These are phyloP conservation scores for Saksenaea vasiformis DNA, from an alignment of 371 early-diverging fungal genomes.

Conservation along the genomic window DNA sequence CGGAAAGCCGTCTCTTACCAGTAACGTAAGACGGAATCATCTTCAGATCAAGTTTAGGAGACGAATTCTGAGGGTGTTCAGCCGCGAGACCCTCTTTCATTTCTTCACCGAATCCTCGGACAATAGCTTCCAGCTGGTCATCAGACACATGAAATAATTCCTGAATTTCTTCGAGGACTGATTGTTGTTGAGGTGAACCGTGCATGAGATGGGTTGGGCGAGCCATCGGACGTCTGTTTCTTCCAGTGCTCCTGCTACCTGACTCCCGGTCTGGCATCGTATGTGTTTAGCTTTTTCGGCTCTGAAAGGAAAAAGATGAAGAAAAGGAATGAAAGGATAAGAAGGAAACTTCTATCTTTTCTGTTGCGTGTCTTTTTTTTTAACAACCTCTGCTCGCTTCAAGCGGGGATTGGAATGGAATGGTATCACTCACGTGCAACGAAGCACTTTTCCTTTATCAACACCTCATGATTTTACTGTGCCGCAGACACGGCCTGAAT, in stretches of 20 bases:
- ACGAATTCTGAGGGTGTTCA: not conserved
- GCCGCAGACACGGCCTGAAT: no score
- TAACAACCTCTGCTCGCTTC: not conserved
- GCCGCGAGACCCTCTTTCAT: conserved; percentile 44
- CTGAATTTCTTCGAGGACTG: conserved; percentile 27
- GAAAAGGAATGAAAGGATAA: not conserved
- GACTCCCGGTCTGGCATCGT: conserved; percentile 4
- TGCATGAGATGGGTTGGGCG: conserved; percentile 11
- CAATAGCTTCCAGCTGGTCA: conserved; percentile 26
- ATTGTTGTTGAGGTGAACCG: conserved; percentile 25
- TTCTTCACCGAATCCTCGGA: conserved; percentile 44
- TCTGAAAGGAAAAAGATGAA: not conserved
- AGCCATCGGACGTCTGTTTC: conserved; percentile 1
- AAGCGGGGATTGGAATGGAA: conserved; percentile 4
- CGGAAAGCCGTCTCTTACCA: conserved; percentile 22
- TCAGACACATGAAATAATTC: conserved; percentile 35
- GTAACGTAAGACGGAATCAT: conserved; percentile 57
- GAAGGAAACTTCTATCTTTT: conserved; percentile 5
- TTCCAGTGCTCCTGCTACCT: not conserved
- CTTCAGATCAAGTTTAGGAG: conserved; percentile 37
- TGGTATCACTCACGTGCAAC: not conserved
- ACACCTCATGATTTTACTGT: no score
- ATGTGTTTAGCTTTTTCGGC: not conserved
- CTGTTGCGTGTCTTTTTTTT: conserved; percentile 1
- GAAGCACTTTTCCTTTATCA: no score